These are phyloP conservation scores for Venturia carpophila DNA, from an alignment of 2,329 filamentous ascomycete genomes.

Conservation along the genomic window DNA sequence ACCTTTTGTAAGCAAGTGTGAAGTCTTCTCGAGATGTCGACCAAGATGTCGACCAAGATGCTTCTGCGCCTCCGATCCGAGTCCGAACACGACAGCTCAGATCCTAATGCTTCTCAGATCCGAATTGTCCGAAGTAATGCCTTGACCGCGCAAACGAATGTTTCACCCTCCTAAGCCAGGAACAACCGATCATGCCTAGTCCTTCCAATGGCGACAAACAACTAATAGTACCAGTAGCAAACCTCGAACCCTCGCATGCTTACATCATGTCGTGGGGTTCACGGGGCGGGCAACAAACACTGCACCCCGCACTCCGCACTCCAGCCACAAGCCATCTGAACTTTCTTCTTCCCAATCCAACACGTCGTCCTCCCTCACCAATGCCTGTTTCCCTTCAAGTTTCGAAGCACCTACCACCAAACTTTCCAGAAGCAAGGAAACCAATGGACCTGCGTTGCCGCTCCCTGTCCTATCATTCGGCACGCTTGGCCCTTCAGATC, in stretches of 20 bases:
- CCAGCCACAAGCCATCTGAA: not conserved
- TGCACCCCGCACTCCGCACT: too few species aligned
- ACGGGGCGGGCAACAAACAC: too few species aligned
- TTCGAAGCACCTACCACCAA: not conserved
- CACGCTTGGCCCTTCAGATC: not conserved
- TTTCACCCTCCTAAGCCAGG: too few species aligned
- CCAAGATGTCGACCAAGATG: too few species aligned
- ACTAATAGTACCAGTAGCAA: too few species aligned
- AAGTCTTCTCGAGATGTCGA: too few species aligned
- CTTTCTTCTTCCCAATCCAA: not conserved
- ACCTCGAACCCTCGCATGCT: too few species aligned
- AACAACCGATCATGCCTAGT: too few species aligned
- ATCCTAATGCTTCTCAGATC: not conserved
- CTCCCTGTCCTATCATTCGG: not conserved
- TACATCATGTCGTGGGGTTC: too few species aligned
- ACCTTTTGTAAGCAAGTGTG: too few species aligned
- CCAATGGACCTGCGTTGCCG: not conserved
- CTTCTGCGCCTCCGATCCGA: not conserved
- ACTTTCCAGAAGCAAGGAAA: not conserved
- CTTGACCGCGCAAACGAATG: too few species aligned
- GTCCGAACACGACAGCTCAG: not conserved
- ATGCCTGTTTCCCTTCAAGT: not conserved
- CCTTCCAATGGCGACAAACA: too few species aligned
- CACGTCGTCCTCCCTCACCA: not conserved
- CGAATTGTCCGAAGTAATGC: not conserved